These are phyloP conservation scores for Mortierella sp. DNA, from an alignment of 371 early-diverging fungal species.

Conservation along the genomic window DNA sequence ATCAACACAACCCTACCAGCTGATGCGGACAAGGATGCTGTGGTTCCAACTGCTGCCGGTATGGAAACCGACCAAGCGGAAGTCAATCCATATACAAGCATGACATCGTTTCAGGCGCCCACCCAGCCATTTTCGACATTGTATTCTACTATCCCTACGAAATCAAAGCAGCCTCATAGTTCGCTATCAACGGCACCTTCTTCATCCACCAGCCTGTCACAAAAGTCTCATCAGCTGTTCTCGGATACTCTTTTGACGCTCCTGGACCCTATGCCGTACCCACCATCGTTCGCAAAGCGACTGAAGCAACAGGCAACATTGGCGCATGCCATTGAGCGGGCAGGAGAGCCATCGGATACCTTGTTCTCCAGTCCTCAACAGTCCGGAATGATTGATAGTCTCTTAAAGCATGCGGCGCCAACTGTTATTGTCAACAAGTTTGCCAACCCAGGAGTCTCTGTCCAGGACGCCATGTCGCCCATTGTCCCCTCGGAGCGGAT, in stretches of 20 bases:
- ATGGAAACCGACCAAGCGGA: neutral
- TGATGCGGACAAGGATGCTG: neutral
- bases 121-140: slow-evolving; percentile 47
- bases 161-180: slow-evolving; percentile 8
- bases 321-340: slow-evolving; percentile 27
- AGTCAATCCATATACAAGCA: slow-evolving; percentile 68
- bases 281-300: slow-evolving; percentile 17
- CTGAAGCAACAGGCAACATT: slow-evolving; percentile 27
- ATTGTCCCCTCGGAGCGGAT: slow-evolving; percentile 15
- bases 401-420: slow-evolving; percentile 38
- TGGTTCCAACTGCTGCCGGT: neutral
- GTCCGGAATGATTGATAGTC: slow-evolving; percentile 35
- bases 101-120: slow-evolving; percentile 69
- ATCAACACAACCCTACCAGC: slow-evolving; percentile 23
- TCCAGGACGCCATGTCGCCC: slow-evolving; percentile 38
- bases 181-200: neutral
- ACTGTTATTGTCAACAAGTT: slow-evolving; percentile 41
- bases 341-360: slow-evolving; percentile 38
- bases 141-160: slow-evolving; percentile 25
- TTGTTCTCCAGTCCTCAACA: slow-evolving; percentile 31
- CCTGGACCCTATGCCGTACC: slow-evolving; percentile 29
- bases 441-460: slow-evolving; percentile 44
- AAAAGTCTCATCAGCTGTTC: slow-evolving; percentile 36
- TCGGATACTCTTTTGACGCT: slow-evolving; percentile 41
- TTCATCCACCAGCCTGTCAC: slow-evolving; percentile 29